Evolutionary conservation across 2,329 filamentous ascomycete species (phyloP).

Genomic region (Beauveria brongniartii): DNA sequence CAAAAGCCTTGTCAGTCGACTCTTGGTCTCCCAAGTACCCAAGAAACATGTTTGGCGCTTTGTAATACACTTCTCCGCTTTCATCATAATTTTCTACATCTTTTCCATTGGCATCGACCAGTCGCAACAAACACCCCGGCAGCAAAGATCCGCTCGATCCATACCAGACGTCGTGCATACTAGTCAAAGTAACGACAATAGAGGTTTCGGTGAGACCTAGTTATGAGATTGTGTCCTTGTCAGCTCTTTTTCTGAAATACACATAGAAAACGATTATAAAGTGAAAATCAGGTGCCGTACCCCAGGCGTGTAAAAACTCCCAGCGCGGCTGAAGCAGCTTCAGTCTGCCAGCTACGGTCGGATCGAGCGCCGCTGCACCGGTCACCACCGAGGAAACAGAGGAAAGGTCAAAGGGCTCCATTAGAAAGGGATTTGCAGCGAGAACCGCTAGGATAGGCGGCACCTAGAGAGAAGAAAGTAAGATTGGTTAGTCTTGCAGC

Average conservation of each 20-base stretch:
- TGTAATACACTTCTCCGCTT: constrained; percentile 4
- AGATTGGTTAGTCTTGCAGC: background rate
- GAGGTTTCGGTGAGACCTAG: constrained; percentile 5
- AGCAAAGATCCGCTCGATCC: constrained; percentile 9
- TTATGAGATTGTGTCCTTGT: background rate
- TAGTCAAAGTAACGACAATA: background rate
- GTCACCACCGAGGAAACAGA: background rate
- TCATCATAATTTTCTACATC: background rate
- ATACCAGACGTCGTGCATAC: background rate
- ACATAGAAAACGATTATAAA: background rate
- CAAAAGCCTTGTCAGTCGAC: background rate
- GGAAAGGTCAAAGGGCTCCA: constrained; percentile 3
- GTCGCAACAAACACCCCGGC: background rate
- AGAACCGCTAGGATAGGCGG: background rate
- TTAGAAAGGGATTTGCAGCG: background rate
- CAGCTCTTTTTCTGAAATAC: background rate
- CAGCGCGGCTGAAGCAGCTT: background rate
- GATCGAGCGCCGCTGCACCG: constrained; percentile 1
- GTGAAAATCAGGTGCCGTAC: background rate
- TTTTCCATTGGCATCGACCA: background rate
- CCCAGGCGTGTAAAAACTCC: constrained; percentile 4
- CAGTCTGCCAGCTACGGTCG: background rate
- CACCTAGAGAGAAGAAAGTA: background rate
- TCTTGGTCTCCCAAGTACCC: constrained; percentile 2
- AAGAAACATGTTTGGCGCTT: background rate